These are phyloP conservation scores for Aureobasidium sp. DNA, from an alignment of 2,329 filamentous ascomycete species.

Conservation along the genomic window DNA sequence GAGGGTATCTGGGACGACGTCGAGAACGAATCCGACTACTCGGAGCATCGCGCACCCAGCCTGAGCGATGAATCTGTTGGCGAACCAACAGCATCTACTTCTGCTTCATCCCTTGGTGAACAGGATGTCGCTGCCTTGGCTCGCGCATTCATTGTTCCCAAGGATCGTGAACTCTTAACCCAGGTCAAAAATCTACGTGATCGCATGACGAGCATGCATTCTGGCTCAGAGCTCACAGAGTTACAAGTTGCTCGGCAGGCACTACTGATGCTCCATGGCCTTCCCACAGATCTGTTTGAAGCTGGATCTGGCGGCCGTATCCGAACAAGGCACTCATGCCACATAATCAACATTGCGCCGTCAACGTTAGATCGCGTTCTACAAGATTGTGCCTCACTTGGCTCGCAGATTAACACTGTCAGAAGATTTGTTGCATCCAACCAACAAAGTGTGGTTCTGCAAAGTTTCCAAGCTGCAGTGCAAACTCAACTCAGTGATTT, in stretches of 20 bases:
- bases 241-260: slow-evolving; percentile 66
- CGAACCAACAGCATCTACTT: slow-evolving; percentile 22
- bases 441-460: slow-evolving; percentile 40
- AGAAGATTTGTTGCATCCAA: slow-evolving; percentile 38
- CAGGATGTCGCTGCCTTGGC: slow-evolving; percentile 29
- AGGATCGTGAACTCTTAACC: slow-evolving; percentile 24
- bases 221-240: slow-evolving; percentile 49
- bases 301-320: slow-evolving; percentile 24
- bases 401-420: slow-evolving; percentile 38
- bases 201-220: neutral
- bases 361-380: slow-evolving; percentile 30
- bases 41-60: slow-evolving; percentile 46
- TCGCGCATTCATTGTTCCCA: slow-evolving; percentile 23
- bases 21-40: slow-evolving; percentile 57
- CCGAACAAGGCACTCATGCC: slow-evolving; percentile 12
- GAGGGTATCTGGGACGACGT: slow-evolving; percentile 62
- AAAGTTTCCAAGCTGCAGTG: slow-evolving; percentile 62
- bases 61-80: slow-evolving; percentile 24
- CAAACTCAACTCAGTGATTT: slow-evolving; percentile 49
- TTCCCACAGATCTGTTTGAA: slow-evolving; percentile 64
- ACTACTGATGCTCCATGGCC: slow-evolving; percentile 75
- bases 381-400: slow-evolving; percentile 39
- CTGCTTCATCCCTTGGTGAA: slow-evolving; percentile 29
- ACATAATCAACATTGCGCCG: slow-evolving; percentile 15
- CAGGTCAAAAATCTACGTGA: slow-evolving; percentile 26